Conservation (phyloP, 169 alveolate species). For the Plasmodium inui region DNA sequence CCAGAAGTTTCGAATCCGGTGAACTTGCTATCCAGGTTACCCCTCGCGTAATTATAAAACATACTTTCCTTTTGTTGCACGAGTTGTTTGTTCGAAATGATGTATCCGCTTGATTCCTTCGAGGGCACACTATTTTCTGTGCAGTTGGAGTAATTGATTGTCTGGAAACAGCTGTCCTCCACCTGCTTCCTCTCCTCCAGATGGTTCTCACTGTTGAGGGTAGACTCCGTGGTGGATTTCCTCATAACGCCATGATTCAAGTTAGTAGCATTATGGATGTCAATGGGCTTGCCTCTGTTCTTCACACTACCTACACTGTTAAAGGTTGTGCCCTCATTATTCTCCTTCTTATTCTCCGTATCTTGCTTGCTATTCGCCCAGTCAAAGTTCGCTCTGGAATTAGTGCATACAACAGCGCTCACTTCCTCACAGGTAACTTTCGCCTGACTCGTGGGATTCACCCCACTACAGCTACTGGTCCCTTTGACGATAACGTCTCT, state of each 20-base stretch:
- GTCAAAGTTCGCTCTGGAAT: neutral
- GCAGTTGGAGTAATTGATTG: neutral
- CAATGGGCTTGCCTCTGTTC: neutral
- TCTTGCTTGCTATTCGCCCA: neutral
- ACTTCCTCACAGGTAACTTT: neutral
- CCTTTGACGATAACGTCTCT: neutral
- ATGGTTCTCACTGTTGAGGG: neutral
- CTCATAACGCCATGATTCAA: neutral
- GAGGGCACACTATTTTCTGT: neutral
- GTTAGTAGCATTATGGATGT: neutral
- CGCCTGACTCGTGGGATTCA: neutral
- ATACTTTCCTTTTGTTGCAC: neutral
- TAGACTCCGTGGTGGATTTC: neutral
- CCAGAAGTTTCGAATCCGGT: neutral
- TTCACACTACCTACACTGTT: neutral
- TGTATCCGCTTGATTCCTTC: neutral
- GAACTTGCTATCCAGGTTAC: neutral
- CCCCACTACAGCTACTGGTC: neutral
- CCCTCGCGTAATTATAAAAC: constrained; percentile 17
- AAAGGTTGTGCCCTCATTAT: neutral
- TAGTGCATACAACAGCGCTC: neutral
- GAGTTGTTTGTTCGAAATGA: neutral
- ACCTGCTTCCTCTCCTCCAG: neutral
- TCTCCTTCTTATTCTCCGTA: constrained; percentile 18
- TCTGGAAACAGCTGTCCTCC: neutral